Base-by-base conservation (phyloP, 2,329 filamentous ascomycete genomes). In the Penicillium sp. region DNA sequence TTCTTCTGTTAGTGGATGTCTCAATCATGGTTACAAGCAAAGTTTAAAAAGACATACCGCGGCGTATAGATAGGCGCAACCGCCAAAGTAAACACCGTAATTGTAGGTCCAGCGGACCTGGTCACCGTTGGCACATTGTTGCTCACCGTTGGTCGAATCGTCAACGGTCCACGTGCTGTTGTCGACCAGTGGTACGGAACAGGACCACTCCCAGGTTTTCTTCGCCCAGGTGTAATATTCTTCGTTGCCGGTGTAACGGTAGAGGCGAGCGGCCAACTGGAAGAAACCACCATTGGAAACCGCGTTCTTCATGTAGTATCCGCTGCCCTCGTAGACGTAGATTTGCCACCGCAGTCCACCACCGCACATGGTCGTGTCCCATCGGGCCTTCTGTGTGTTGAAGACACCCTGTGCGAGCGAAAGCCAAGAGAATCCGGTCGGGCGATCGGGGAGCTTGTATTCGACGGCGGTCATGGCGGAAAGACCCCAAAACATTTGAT, bases 261-360 rank as follows among this genome's bases (percentile, higher is more conserved):
- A 89, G 14, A 93, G 80, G 19, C 90, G 87, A 1, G 91, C 90
- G 4, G 88, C 87, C 13, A 96, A 81, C 67, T 93, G 88, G 73
- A 96, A 93, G 70, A 95, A 86, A n/a, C 86, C 87, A 43, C 90
- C 90, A 72, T 95, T 95, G 59, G 87, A 87, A 64, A 93, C 85
- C 16, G 86, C 83, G 77, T 93, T 93, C 75, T 93, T 95, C 82
- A 96, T 95, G 68, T 86, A 82, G 71, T 92, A 87, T 14, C 91
- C 91, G 60, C 86, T 86, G 70, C 95, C 93, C 70, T 96, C 93
- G 65, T 83, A 84, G 1, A 82, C 77, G 71, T 88, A 93, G 63
- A 96, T 91, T 77, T 96, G 91, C 90, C 90, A 93, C 55, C 85
- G 81, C 47, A 95, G 76, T 5, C 91, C 91, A 58, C 91, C 91